Evolutionary conservation across 1,284 basidiomycete species (phyloP).

Genomic region (Cryptococcus neoformans): DNA sequence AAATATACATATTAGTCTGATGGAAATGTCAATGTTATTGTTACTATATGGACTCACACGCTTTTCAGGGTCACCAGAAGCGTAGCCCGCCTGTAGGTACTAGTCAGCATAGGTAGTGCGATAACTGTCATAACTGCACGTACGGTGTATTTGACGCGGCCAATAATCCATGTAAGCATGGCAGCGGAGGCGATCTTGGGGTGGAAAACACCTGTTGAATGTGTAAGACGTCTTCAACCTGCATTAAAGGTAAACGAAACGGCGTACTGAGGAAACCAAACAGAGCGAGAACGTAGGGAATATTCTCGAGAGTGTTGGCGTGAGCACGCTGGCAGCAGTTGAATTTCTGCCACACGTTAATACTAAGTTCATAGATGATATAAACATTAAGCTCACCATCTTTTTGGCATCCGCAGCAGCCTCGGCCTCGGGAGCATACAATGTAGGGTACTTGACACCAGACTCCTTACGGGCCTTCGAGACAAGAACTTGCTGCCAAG

Average conservation of each 20-base stretch:
- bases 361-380: not conserved
- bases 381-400: constrained; percentile 16
- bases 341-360: constrained; percentile 19
- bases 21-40: not conserved
- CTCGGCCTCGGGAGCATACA: constrained; percentile 39
- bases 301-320: constrained; percentile 42
- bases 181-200: constrained; percentile 28
- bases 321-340: constrained; percentile 44
- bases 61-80: constrained; percentile 17
- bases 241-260: constrained; percentile 4
- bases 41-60: constrained; percentile 11
- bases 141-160: constrained; percentile 35
- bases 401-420: constrained; percentile 39
- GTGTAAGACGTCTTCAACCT: not conserved
- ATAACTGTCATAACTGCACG: constrained; percentile 5
- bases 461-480: constrained; percentile 24
- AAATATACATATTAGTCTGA: not conserved
- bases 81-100: constrained; percentile 24
- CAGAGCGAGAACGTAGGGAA: constrained; percentile 27
- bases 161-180: constrained; percentile 22
- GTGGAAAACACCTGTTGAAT: constrained; percentile 31
- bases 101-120: not conserved
- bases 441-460: constrained; percentile 36
- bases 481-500: constrained; percentile 29
- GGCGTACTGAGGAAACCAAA: constrained; percentile 26